Evolutionary conservation across 768 basidiomycete genomes (phyloP), one percentile per base, ranked within the genome.

Genomic region (Rhodotorula kratochvilovae): DNA sequence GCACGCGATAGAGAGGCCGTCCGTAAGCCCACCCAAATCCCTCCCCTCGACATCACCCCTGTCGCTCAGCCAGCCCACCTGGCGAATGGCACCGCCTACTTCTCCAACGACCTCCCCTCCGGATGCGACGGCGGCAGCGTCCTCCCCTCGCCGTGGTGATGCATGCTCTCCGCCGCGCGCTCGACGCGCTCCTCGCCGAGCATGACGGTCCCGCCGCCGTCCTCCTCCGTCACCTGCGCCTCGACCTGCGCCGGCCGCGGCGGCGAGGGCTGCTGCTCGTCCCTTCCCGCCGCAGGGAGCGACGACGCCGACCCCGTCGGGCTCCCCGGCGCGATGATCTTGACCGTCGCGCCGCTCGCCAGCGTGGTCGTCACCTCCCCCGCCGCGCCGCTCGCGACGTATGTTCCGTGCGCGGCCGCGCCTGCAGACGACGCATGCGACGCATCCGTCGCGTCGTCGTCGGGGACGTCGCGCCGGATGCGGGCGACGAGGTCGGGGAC

Each of bases 401-500:
- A 55, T 15, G 33, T 55, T 4, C 16, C 33, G 4, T 13, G 5
- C 5, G 33, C 31, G 54, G 31, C 54, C 16, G 31, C 33, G 19
- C 54, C 33, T 1, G 54, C 15, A 3, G 15, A 7, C 10, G 54
- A 55, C 16, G 17, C 19, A 8, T 33, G 48, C 2, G 1, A 1
- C 1, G 48, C 25, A 12, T 8, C 3, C 1, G 48, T 50, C 48
- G 48, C 25, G 1, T 1, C 25, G 25, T 3, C 12, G 27, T 50
- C 48, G 48, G 48, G 48, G 2, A 13, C 13, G 48, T 50, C 48
- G 7, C 12, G 10, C 7, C 25, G 51, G 43, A 70, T 70, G 25
- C 61, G 65, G 13, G 45, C 53, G 42, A 70, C 35, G 16, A 70
- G 51, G 54, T 70, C 63, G 27, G 57, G 69, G 17, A 70, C 53